Evolutionary conservation across 2,329 filamentous ascomycete species (phyloP), one percentile per base, ranked within the genome.

Genomic region (Fusarium sp.): DNA sequence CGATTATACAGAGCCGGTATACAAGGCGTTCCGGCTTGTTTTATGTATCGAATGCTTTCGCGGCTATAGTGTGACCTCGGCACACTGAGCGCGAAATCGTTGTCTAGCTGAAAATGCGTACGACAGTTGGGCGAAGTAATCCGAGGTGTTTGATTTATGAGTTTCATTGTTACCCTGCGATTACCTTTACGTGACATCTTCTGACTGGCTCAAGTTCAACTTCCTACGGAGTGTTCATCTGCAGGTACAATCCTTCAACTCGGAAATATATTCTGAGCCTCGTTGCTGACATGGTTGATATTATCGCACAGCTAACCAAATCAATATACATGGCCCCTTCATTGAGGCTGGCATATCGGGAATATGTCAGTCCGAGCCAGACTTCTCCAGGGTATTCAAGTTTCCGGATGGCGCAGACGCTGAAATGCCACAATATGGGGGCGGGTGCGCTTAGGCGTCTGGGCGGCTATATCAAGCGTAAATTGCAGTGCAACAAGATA

Each of bases 11-110:
- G 57, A 68, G 70, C 63, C 58, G 69, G 71, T 57, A 70, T 65
- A 69, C 59, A 61, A 53, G 71, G 73, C 73, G 73, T 75, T 75
- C 47, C 53, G 73, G 73, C 55, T 71, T 71, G 15, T 50, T 65
- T 71, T 54, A 62, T 69, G 41, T 56, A 64, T 67, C 24, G 24
- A 46, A 44, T 55, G 33, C 21, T 57, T 35, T 58, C 38, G 31
- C 44, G 28, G 42, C 46, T 39, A 38, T 5, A 11, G 29, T 46
- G 38, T 47, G 16, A 47, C 42, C 11, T 57, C 21, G 37, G 46
- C 42, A 50, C 26, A 47, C 35, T 50, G 41, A 20, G 29, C 20
- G 15, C 29, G 39, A 24, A 60, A n/a, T 60, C n/a, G n/a, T 50
- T 41, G 57, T 31, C 35, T 13, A 23, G 48, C 35, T 42, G 23